Evolutionary conservation across 176 grass and related monocot genomes (phyloP).

Genomic region (Poa pratensis): DNA sequence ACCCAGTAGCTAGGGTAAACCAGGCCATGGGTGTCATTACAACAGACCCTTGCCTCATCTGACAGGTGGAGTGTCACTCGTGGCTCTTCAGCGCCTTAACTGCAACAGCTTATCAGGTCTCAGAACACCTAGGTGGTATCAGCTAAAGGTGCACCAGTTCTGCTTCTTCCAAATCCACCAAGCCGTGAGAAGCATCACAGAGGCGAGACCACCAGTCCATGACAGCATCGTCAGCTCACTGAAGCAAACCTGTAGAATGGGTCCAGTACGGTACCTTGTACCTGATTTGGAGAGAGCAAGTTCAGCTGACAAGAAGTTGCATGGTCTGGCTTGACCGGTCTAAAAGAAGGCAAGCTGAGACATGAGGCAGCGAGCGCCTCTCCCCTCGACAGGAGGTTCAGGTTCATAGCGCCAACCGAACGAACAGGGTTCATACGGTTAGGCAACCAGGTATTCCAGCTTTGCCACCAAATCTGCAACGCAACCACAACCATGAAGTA

Average conservation of each 20-base stretch:
- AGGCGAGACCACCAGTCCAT: conserved; percentile 1
- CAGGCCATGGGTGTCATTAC: neutral
- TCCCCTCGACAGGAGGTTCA: neutral
- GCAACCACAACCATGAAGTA: neutral
- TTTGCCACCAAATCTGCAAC: neutral
- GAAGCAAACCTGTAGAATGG: neutral
- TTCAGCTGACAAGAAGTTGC: neutral
- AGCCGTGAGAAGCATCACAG: neutral
- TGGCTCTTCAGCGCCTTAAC: neutral
- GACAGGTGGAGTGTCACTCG: neutral
- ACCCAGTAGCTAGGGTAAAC: neutral
- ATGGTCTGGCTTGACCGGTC: neutral
- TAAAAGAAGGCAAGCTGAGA: neutral
- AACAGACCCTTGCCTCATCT: neutral
- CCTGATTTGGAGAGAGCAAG: neutral
- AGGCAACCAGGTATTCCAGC: conserved; percentile 1
- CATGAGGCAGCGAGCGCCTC: neutral
- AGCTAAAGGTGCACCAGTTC: neutral
- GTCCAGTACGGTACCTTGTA: neutral
- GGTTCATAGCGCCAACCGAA: neutral
- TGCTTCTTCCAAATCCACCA: neutral
- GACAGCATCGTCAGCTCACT: neutral
- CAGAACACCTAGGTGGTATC: neutral
- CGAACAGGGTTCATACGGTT: neutral
- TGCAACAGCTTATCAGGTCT: neutral